Base-by-base conservation (phyloP, 2,329 filamentous ascomycete species). In the Ophiostoma sp. region DNA sequence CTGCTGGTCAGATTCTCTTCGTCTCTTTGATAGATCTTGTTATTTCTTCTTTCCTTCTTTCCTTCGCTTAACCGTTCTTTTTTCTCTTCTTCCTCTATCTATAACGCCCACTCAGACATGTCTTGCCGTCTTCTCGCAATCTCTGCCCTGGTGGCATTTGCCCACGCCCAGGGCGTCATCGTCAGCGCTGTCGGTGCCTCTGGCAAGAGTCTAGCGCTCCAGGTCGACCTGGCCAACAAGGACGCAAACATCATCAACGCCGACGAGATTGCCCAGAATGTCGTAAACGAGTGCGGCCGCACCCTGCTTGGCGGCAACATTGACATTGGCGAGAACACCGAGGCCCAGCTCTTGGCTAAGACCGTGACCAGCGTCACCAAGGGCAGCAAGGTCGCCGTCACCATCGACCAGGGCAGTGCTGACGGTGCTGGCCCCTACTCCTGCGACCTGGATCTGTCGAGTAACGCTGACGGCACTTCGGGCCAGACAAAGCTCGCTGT, bases 211-310 rank as follows among this genome's bases (percentile, higher is more conserved):
- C 68, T 72, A 69, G 69, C 70, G 67, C 4, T 40, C 36, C 62
- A 71, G 70, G 64, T 70, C 66, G 66, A 70, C 70, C 14, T 72
- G 67, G 16, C 41, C 66, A 69, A 71, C 73, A 84, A 85, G 71
- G 87, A 89, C 70, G 80, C 85, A 8, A 87, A 85, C 62, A 81
- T 87, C 73, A 89, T 89, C 76, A 81, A 82, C 60, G 83, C 86
- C 68, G 81, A 81, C 8, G 80, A 85, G 78, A 81, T 85, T 71
- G 69, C 73, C 3, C 76, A 78, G 68, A 84, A 84, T 72, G 73
- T 82, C 4, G 84, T 85, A 58, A 85, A 84, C 71, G 79, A 83
- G 68, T 89, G 87, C 73, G 87, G 87, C 63, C 82, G 86, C 70
- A 89, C 86, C 7, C 80, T 88, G 74, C 75, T 85, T 60, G 74